Conservation (phyloP, 495 filamentous ascomycete species). For the Aspergillus bridgeri region DNA sequence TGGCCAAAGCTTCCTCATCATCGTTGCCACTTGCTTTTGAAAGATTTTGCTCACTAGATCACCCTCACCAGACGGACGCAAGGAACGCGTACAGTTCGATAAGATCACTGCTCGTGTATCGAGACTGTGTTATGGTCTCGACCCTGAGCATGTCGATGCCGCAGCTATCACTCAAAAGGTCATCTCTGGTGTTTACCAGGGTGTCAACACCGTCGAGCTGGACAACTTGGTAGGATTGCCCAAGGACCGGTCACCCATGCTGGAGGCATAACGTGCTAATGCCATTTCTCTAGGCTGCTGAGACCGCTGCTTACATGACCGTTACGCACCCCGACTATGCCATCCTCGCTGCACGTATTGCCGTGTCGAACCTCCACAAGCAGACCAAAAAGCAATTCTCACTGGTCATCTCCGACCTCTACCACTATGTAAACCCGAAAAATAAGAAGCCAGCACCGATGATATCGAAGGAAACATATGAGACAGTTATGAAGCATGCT, state of each 20-base stretch:
- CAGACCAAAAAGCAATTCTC: conserved; percentile 99
- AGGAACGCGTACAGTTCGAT: conserved; percentile 99
- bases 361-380: conserved; percentile 99
- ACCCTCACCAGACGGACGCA: conserved; percentile 77
- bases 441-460: conserved; percentile 81
- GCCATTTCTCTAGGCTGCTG: conserved; percentile 67
- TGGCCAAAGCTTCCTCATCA: conserved; percentile 1
- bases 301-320: conserved; percentile 99
- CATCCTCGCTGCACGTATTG: conserved; percentile 96
- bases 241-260: background rate
- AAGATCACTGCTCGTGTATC: conserved; percentile 99
- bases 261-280: conserved; percentile 12
- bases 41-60: conserved; percentile 21
- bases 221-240: conserved; percentile 80
- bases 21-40: conserved; percentile 26
- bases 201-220: conserved; percentile 91
- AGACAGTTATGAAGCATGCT: conserved; percentile 89
- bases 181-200: conserved; percentile 98
- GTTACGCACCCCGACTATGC: conserved; percentile 99
- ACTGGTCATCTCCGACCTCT: conserved; percentile 85
- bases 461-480: conserved; percentile 86
- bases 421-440: conserved; percentile 95
- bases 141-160: conserved; percentile 94
- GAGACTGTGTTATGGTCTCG: conserved; percentile 92
- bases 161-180: conserved; percentile 98